Evolutionary conservation across 2,329 filamentous ascomycete species (phyloP).

Genomic region (Pyricularia sp.): DNA sequence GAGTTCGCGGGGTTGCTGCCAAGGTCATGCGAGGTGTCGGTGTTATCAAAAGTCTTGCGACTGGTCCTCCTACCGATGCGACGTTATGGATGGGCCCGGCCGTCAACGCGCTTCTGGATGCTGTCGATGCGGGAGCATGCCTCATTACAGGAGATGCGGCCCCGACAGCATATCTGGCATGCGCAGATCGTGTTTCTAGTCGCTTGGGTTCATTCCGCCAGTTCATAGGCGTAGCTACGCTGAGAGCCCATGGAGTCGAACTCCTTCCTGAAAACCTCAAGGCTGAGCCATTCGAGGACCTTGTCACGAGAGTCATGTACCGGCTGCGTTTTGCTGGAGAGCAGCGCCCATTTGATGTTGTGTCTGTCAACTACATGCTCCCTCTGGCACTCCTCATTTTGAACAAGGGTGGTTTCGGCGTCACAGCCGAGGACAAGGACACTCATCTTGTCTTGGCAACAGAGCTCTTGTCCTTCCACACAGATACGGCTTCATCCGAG

Average conservation of each 20-base stretch:
- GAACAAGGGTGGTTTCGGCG: conserved; percentile 67
- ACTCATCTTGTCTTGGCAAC: conserved; percentile 83
- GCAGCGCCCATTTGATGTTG: conserved; percentile 84
- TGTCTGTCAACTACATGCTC: conserved; percentile 80
- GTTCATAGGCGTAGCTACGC: conserved; percentile 80
- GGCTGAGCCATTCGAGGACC: conserved; percentile 71
- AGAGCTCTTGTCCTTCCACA: conserved; percentile 85
- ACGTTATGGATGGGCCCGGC: conserved; percentile 81
- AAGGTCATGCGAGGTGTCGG: conserved; percentile 75
- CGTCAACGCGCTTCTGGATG: conserved; percentile 61
- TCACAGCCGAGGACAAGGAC: conserved; percentile 68
- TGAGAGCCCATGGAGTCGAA: conserved; percentile 68
- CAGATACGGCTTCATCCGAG: conserved; percentile 64
- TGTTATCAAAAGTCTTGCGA: conserved; percentile 72
- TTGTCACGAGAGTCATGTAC: conserved; percentile 84
- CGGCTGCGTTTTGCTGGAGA: conserved; percentile 83
- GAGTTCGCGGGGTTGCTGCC: conserved; percentile 60
- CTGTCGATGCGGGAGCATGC: conserved; percentile 72
- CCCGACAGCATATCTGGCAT: conserved; percentile 68
- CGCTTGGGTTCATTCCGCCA: conserved; percentile 68
- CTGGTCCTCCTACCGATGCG: conserved; percentile 81
- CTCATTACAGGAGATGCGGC: conserved; percentile 74
- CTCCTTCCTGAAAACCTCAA: conserved; percentile 63
- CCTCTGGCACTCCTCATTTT: conserved; percentile 75
- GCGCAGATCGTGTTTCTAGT: conserved; percentile 63